A percentile compares a stretch with the other conserved stretches of the same genome.
These are phyloP conservation scores for Candida maesae DNA, from an alignment of 805 yeast species.

Conservation along the genomic window DNA sequence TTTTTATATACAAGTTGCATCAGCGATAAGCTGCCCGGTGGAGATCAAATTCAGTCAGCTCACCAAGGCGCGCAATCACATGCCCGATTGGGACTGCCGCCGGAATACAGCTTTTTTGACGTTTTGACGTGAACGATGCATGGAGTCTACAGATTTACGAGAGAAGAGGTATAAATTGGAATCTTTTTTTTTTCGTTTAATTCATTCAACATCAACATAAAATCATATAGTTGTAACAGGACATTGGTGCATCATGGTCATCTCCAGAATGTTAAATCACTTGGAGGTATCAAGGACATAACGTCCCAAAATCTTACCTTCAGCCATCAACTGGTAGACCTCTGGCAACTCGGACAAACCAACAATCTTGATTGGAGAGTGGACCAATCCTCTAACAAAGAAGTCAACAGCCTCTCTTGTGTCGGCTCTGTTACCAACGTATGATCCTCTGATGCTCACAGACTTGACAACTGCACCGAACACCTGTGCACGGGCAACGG, in stretches of 20 bases:
- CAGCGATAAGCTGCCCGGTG: too few relatives aligned
- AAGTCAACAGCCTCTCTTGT: conserved; percentile 68
- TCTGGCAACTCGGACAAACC: conserved; percentile 51
- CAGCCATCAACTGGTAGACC: conserved; percentile 52
- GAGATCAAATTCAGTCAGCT: too few relatives aligned
- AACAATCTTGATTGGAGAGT: conserved; percentile 56
- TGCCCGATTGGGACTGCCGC: neutral
- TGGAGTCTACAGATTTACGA: too few relatives aligned
- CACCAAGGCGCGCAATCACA: neutral
- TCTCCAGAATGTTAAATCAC: conserved; percentile 24
- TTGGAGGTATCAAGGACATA: conserved; percentile 76
- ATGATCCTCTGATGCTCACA: conserved; percentile 38
- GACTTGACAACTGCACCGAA: conserved; percentile 48
- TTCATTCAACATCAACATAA: too few relatives aligned
- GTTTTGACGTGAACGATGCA: too few relatives aligned
- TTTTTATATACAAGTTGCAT: too few relatives aligned
- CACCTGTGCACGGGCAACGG: conserved; percentile 42
- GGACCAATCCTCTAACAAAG: conserved; percentile 60
- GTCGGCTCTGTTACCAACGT: conserved; percentile 28
- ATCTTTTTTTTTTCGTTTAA: too few relatives aligned
- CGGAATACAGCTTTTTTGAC: too few relatives aligned
- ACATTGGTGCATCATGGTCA: conserved; percentile 1
- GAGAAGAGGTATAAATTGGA: too few relatives aligned
- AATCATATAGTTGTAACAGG: too few relatives aligned
- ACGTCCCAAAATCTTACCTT: conserved; percentile 64